These are phyloP conservation scores for Eimeria falciformis DNA, from an alignment of 169 alveolate species.

Conservation along the genomic window DNA sequence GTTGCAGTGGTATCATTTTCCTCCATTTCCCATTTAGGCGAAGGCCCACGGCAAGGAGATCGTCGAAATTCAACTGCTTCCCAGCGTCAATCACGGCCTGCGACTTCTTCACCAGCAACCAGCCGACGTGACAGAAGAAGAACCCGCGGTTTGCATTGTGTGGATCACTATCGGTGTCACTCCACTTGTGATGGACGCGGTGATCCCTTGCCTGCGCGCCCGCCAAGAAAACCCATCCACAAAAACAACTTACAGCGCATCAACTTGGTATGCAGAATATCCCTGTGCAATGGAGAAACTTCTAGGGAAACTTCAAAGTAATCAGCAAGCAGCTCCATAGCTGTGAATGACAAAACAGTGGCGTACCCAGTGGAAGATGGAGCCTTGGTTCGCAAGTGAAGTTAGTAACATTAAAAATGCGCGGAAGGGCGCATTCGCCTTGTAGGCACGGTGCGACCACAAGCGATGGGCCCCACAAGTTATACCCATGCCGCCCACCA, in stretches of 20 bases:
- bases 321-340: background rate
- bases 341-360: background rate
- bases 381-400: slow-evolving; percentile 89
- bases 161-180: slow-evolving; percentile 90
- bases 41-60: slow-evolving; percentile 71
- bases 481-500: slow-evolving; percentile 89
- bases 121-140: slow-evolving; percentile 90
- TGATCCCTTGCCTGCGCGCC: slow-evolving; percentile 82
- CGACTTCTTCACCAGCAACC: slow-evolving; percentile 86
- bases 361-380: slow-evolving; percentile 89
- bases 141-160: slow-evolving; percentile 88
- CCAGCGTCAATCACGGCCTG: slow-evolving; percentile 75
- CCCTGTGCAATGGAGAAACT: background rate
- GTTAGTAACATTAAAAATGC: slow-evolving; percentile 84
- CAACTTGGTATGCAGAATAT: background rate
- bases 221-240: background rate
- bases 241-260: background rate
- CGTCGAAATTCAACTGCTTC: slow-evolving; percentile 73
- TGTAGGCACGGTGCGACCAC: slow-evolving; percentile 91
- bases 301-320: background rate
- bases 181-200: slow-evolving; percentile 88
- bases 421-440: slow-evolving; percentile 85
- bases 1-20: background rate
- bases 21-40: background rate
- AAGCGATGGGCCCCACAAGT: slow-evolving; percentile 92